These are phyloP conservation scores for Thymus mandschuricus DNA, from an alignment of 257 asterid species.

Conservation along the genomic window DNA sequence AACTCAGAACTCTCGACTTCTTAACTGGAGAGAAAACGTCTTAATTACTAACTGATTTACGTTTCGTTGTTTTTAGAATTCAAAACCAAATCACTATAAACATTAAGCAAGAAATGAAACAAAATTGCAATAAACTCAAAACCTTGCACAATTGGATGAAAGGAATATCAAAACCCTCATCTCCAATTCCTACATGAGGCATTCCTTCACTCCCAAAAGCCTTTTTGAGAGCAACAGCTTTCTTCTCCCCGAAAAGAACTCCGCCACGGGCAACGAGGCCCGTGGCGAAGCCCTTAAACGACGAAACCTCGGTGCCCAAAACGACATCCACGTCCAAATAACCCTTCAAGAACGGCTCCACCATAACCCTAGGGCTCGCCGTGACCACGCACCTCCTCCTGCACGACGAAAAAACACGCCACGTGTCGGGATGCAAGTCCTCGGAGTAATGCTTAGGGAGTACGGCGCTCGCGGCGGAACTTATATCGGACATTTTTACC, in stretches of 20 bases:
- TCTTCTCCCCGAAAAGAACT: conserved; percentile 15
- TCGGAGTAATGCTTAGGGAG: conserved; percentile 36
- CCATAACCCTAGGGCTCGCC: conserved; percentile 33
- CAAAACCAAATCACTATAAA: too few species aligned
- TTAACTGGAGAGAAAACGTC: too few species aligned
- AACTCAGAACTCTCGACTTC: too few species aligned
- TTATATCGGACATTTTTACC: conserved; percentile 24
- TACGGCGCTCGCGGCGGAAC: conserved; percentile 26
- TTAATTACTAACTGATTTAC: too few species aligned
- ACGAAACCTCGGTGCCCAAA: conserved; percentile 40
- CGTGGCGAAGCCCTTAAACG: conserved; percentile 26
- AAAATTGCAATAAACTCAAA: background rate
- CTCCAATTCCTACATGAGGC: conserved; percentile 28
- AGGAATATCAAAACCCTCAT: background rate
- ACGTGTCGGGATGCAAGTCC: conserved; percentile 42
- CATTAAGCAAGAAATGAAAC: too few species aligned
- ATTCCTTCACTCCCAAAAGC: background rate
- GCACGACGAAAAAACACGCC: conserved; percentile 41
- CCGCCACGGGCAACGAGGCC: conserved; percentile 23
- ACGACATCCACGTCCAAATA: conserved; percentile 33
- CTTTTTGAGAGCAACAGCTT: conserved; percentile 17
- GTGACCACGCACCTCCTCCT: conserved; percentile 38
- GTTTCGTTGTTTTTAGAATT: too few species aligned
- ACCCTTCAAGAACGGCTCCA: conserved; percentile 37
- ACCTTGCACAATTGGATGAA: conserved; percentile 30